A percentile compares a stretch with the other conserved stretches of the same genome.
Evolutionary conservation across 192 early-diverging fungal genomes (phyloP).

Genomic region (Thamnidium elegans): DNA sequence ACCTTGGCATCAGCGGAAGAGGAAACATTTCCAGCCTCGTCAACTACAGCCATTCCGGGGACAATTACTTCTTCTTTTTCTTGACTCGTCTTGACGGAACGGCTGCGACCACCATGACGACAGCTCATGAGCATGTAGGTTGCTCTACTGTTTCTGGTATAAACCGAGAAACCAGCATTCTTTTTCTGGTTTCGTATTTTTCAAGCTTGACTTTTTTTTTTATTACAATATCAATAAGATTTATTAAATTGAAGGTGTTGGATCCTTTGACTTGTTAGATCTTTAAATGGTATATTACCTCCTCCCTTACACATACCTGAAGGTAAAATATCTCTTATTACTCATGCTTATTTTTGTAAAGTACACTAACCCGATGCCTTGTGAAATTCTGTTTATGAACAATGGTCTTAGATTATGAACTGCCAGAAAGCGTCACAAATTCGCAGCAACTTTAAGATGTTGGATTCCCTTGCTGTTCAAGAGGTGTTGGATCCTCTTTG

Average conservation of each 20-base stretch:
- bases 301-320: constrained; percentile 13
- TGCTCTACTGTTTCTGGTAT: no score
- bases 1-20: no score
- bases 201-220: constrained; percentile 13
- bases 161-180: no score
- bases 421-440: constrained; percentile 16
- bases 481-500: constrained; percentile 11
- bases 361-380: constrained; percentile 12
- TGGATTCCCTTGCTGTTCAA: constrained; percentile 15
- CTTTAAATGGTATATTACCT: constrained; percentile 16
- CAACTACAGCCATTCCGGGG: no score
- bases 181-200: constrained; percentile 3
- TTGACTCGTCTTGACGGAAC: no score
- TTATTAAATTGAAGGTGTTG: constrained; percentile 15
- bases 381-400: constrained; percentile 17
- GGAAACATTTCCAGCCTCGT: no score
- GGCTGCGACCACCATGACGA: no score
- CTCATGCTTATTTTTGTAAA: constrained; percentile 15
- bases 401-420: constrained; percentile 13
- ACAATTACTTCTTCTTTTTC: no score
- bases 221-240: no score
- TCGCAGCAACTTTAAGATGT: constrained; percentile 16
- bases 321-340: constrained; percentile 17
- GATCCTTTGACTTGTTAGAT: constrained; percentile 15
- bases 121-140: no score